A percentile compares a stretch with the other conserved stretches of the same genome.
Conservation (phyloP, 2,329 filamentous ascomycete genomes). For the Trichoderma citrinoviride region DNA sequence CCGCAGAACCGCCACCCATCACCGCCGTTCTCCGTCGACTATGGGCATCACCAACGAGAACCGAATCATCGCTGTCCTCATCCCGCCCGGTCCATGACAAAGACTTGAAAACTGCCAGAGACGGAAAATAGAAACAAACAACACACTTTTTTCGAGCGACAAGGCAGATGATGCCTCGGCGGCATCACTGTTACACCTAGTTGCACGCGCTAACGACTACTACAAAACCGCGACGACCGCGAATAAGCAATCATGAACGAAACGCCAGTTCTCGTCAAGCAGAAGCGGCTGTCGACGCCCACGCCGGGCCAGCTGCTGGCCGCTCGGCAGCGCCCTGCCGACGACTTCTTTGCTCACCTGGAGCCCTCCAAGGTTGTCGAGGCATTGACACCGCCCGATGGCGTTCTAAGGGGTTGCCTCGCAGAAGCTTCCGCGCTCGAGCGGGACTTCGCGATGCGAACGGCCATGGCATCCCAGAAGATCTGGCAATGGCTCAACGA, state of each 20-base stretch:
- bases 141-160: not conserved
- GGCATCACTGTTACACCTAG: slow-evolving; percentile 12
- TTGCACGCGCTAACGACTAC: slow-evolving; percentile 11
- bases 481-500: slow-evolving; percentile 76
- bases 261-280: slow-evolving; percentile 34
- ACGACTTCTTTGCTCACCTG: slow-evolving; percentile 61
- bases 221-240: slow-evolving; percentile 16
- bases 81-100: slow-evolving; percentile 23
- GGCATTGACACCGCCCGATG: slow-evolving; percentile 54
- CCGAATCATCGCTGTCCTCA: slow-evolving; percentile 22
- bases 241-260: slow-evolving; percentile 42
- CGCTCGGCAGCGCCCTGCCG: slow-evolving; percentile 45
- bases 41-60: slow-evolving; percentile 28
- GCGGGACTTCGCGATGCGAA: slow-evolving; percentile 67
- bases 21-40: slow-evolving; percentile 24
- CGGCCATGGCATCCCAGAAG: slow-evolving; percentile 67
- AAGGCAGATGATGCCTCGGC: slow-evolving; percentile 21
- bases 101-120: not conserved
- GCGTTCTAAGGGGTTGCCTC: slow-evolving; percentile 57
- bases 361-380: slow-evolving; percentile 60
- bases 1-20: slow-evolving; percentile 9
- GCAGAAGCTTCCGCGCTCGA: slow-evolving; percentile 62
- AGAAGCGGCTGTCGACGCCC: slow-evolving; percentile 34
- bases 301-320: slow-evolving; percentile 39
- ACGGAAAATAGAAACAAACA: not conserved